Evolutionary conservation across 1,139 yeast species (phyloP).

Genomic region (Diutina rugosa): DNA sequence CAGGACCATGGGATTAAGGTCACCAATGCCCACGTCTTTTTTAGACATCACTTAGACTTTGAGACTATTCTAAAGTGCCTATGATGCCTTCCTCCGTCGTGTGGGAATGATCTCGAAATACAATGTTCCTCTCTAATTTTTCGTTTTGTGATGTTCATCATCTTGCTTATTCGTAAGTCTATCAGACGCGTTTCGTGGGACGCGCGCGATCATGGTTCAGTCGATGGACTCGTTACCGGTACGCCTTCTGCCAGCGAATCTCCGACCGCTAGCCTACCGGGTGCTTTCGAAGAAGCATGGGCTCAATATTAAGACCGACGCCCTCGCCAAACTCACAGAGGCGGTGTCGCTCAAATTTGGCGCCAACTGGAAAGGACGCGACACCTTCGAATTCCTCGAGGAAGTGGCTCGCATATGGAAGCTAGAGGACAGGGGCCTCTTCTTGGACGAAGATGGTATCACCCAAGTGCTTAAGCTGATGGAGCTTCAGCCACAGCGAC

Average conservation of each 20-base stretch:
- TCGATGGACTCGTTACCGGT: constrained; percentile 40
- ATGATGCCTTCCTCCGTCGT: no score
- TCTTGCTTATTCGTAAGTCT: no score
- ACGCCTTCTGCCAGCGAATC: constrained; percentile 61
- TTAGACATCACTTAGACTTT: no score
- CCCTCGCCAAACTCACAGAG: constrained; percentile 59
- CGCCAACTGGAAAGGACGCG: constrained; percentile 68
- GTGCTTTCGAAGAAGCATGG: constrained; percentile 88
- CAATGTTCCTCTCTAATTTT: no score
- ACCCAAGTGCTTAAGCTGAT: constrained; percentile 50
- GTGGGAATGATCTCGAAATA: no score
- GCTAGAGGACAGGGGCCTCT: constrained; percentile 74
- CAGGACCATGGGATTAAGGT: no score
- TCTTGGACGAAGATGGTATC: constrained; percentile 67
- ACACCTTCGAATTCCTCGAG: constrained; percentile 60
- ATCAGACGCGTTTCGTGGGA: neutral
- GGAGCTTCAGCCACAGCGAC: neutral
- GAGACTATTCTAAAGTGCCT: no score
- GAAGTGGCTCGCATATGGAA: constrained; percentile 79
- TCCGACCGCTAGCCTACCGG: constrained; percentile 86
- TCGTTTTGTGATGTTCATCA: no score
- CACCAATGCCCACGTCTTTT: no score
- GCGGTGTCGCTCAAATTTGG: constrained; percentile 70
- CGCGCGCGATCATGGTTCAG: neutral
- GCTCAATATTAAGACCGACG: constrained; percentile 77